A percentile compares a stretch with the other conserved stretches of the same genome.
Evolutionary conservation across 176 grass and related monocot genomes (phyloP).

Genomic region (Paspalum notatum): DNA sequence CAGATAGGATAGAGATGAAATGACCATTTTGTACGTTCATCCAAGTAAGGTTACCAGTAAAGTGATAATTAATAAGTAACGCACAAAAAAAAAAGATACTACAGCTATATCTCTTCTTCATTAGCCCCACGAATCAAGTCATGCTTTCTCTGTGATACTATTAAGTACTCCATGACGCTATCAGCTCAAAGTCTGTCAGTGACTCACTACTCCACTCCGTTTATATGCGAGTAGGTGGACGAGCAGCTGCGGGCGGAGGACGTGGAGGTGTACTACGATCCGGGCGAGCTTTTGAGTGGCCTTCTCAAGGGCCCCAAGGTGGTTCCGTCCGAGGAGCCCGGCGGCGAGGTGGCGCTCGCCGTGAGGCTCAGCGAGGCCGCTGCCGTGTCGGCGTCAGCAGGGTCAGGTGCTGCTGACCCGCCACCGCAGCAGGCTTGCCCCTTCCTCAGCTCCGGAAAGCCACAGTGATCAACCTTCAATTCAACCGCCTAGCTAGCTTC

Average conservation of each 20-base stretch:
- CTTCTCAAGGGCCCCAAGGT: slow-evolving; percentile 61
- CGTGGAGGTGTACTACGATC: slow-evolving; percentile 87
- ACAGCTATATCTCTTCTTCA: not conserved
- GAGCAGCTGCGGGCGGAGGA: slow-evolving; percentile 76
- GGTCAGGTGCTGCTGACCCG: slow-evolving; percentile 16
- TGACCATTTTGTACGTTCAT: not conserved
- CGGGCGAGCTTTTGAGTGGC: slow-evolving; percentile 72
- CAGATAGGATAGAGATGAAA: not conserved
- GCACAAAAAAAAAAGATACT: not conserved
- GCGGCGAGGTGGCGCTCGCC: slow-evolving; percentile 33
- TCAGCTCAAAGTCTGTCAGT: too few species aligned
- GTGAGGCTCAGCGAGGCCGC: slow-evolving; percentile 39
- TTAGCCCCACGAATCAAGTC: not conserved
- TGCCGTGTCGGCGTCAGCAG: slow-evolving; percentile 13
- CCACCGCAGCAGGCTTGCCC: slow-evolving; percentile 31
- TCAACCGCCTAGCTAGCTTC: too few species aligned
- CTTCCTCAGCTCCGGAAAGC: slow-evolving; percentile 44
- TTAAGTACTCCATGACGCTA: not conserved
- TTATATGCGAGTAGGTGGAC: slow-evolving; percentile 57
- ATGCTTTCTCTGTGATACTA: not conserved
- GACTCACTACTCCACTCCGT: not conserved
- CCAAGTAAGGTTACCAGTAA: not conserved
- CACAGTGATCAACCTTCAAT: not conserved
- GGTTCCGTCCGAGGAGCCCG: slow-evolving; percentile 20
- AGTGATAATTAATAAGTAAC: not conserved